These are phyloP conservation scores for Chaetomium olivaceum DNA, from an alignment of 2,329 filamentous ascomycete species.

Conservation along the genomic window DNA sequence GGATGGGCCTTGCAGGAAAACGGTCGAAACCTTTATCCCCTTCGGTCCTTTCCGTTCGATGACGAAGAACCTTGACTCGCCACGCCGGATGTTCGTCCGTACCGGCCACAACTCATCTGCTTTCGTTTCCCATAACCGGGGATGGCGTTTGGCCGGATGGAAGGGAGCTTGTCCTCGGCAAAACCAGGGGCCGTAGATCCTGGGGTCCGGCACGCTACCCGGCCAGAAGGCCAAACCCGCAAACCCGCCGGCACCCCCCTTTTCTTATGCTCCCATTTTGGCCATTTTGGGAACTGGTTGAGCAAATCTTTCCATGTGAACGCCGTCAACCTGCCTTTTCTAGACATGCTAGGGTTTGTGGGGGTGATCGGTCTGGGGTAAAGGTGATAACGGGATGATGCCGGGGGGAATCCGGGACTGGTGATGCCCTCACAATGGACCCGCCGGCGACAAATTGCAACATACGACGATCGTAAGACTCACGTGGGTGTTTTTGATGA, in stretches of 20 bases:
- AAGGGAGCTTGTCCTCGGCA: constrained; percentile 13
- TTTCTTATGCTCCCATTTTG: background rate
- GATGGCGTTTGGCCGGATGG: background rate
- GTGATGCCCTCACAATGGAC: background rate
- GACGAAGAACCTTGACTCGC: background rate
- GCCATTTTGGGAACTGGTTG: constrained; percentile 1
- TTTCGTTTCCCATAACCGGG: constrained; percentile 5
- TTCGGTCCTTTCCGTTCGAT: background rate
- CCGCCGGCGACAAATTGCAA: background rate
- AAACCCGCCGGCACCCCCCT: background rate
- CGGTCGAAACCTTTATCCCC: background rate
- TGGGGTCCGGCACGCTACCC: constrained; percentile 7
- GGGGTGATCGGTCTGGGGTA: background rate
- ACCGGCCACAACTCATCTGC: background rate
- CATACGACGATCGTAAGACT: constrained; percentile 5
- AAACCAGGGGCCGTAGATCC: constrained; percentile 15
- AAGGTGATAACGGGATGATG: background rate
- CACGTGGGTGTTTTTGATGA: constrained; percentile 2
- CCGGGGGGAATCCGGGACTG: background rate
- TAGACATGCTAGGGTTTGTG: background rate
- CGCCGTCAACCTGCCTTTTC: constrained; percentile 18
- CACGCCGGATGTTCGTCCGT: background rate
- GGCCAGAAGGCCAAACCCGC: background rate
- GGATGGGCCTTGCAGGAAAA: constrained; percentile 2
- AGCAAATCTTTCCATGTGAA: constrained; percentile 21